These are phyloP conservation scores for Chlamydomonas sphaeroides DNA, from an alignment of 139 green algal species.

Conservation along the genomic window DNA sequence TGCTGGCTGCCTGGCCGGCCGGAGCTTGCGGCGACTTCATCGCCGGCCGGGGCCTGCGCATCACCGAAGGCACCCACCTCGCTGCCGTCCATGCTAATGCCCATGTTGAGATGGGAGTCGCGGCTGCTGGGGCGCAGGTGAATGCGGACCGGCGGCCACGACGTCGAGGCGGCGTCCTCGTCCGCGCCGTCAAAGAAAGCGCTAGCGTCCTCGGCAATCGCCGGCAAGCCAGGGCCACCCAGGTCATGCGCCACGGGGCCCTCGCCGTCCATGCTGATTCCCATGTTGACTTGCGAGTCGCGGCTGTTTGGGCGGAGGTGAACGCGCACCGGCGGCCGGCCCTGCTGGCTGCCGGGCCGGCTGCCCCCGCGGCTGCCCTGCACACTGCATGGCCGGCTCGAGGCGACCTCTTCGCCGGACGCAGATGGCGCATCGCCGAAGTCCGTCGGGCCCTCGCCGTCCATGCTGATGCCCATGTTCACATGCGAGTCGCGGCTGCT, in stretches of 20 bases:
- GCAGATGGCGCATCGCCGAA: too few species aligned
- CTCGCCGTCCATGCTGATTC: not conserved
- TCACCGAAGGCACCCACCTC: too few species aligned
- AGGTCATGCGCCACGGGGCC: not conserved
- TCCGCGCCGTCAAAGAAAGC: too few species aligned
- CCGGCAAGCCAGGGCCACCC: not conserved
- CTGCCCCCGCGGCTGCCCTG: too few species aligned
- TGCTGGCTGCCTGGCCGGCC: too few species aligned
- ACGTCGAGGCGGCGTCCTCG: too few species aligned
- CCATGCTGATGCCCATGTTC: conserved; percentile 16
- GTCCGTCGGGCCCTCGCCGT: not conserved
- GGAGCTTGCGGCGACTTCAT: too few species aligned
- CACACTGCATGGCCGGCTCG: too few species aligned
- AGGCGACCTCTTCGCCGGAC: too few species aligned
- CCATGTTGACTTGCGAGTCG: not conserved
- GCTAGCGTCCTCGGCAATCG: too few species aligned
- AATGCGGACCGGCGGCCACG: not conserved
- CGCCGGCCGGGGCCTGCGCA: too few species aligned
- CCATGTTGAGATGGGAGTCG: not conserved
- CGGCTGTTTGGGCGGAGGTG: not conserved
- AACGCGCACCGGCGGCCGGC: not conserved
- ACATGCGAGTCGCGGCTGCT: not conserved
- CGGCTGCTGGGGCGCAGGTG: not conserved
- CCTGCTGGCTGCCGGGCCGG: too few species aligned
- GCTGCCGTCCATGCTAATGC: not conserved